phyloP scores from a whole-genome alignment of 768 basidiomycete genomes.

The Pleurotus citrinopileatus region DNA sequence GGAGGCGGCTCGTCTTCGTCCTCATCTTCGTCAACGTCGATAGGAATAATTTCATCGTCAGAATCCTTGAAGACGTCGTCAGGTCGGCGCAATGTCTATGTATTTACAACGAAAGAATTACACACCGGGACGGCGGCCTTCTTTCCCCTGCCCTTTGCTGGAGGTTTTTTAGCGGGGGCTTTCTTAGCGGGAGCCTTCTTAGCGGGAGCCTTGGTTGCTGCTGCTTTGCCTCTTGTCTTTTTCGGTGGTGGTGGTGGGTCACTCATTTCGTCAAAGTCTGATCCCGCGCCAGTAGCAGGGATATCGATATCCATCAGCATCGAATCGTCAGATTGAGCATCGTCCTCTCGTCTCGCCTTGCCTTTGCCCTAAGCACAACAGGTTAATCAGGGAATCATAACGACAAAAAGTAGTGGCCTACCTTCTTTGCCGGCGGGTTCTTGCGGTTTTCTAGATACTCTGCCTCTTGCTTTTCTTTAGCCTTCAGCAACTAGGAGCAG shows the following conservation, averaged over 20 bases:
- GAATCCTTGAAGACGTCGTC: slow-evolving; percentile 46
- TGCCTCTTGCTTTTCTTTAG: slow-evolving; percentile 68
- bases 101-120: not conserved
- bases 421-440: slow-evolving; percentile 41
- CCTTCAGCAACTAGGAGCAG: slow-evolving; percentile 53
- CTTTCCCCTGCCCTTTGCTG: slow-evolving; percentile 51
- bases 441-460: slow-evolving; percentile 48
- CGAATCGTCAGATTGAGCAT: slow-evolving; percentile 65
- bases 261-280: slow-evolving; percentile 53
- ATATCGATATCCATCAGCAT: slow-evolving; percentile 76
- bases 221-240: slow-evolving; percentile 34
- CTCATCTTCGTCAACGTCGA: slow-evolving; percentile 42
- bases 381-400: not conserved
- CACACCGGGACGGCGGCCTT: slow-evolving; percentile 35
- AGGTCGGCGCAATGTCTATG: not conserved
- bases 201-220: slow-evolving; percentile 33
- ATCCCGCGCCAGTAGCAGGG: slow-evolving; percentile 37
- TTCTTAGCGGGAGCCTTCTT: slow-evolving; percentile 35
- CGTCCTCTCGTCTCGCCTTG: slow-evolving; percentile 40
- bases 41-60: slow-evolving; percentile 34
- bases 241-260: slow-evolving; percentile 40
- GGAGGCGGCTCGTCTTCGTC: slow-evolving; percentile 46
- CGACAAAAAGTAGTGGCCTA: slow-evolving; percentile 14
- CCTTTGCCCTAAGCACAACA: slow-evolving; percentile 42
- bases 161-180: slow-evolving; percentile 24